Percentiles rank a stretch among this genome's conserved stretches.
Conservation (phyloP, 352 stramenopile genomes). For the Phytophthora podocarpi region DNA sequence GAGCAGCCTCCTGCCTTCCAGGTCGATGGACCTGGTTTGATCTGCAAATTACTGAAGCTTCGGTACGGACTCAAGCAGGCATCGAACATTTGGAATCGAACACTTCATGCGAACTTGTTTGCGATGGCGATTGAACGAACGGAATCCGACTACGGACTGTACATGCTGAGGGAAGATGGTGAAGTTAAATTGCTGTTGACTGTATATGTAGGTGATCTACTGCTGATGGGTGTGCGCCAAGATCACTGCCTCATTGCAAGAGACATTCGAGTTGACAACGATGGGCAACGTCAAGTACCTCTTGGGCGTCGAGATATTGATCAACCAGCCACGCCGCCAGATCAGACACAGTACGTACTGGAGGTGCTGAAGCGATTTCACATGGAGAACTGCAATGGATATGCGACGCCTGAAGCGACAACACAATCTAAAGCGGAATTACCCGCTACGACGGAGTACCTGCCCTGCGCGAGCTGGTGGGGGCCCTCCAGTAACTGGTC, state of each 20-base stretch:
- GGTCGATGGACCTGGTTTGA: background rate
- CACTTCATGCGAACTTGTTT: background rate
- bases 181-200: conserved; percentile 11
- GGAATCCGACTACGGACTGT: too few relatives aligned
- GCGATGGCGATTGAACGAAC: too few relatives aligned
- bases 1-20: background rate
- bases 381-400: background rate
- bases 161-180: too few relatives aligned
- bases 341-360: background rate
- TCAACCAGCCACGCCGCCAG: too few relatives aligned
- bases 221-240: conserved; percentile 2
- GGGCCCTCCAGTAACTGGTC: conserved; percentile 12
- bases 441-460: too few relatives aligned
- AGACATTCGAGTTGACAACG: background rate
- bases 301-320: background rate
- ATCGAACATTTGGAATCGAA: conserved; percentile 12
- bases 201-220: background rate
- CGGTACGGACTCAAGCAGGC: conserved; percentile 16
- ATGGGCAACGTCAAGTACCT: conserved; percentile 3
- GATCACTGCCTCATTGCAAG: background rate
- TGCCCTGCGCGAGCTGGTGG: conserved; percentile 6
- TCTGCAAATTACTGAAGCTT: conserved; percentile 9
- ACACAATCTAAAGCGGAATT: background rate
- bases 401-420: conserved; percentile 7
- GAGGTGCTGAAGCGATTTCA: conserved; percentile 6